These are phyloP conservation scores for Gryganskiella cystojenkinii DNA, from an alignment of 192 early-diverging fungal genomes.

Conservation along the genomic window DNA sequence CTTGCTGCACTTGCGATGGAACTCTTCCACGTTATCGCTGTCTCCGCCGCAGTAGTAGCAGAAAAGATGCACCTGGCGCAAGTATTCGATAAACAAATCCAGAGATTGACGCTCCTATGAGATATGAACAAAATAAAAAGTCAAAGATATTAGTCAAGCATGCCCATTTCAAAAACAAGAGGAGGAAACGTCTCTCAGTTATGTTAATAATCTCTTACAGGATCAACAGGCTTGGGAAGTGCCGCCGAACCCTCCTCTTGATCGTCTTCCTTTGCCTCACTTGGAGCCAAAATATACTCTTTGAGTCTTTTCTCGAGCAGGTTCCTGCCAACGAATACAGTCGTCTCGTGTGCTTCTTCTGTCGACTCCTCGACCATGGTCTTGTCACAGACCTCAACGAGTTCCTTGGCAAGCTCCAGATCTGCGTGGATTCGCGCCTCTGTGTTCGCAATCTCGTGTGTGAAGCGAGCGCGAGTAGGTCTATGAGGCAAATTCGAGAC, in stretches of 20 bases:
- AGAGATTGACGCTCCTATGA: slow-evolving; percentile 55
- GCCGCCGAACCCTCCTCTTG: slow-evolving; percentile 23
- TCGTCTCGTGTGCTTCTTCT: slow-evolving; percentile 21
- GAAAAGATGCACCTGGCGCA: slow-evolving; percentile 91
- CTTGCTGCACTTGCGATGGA: slow-evolving; percentile 76
- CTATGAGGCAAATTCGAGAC: slow-evolving; percentile 27
- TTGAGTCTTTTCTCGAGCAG: slow-evolving; percentile 22
- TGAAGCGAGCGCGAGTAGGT: slow-evolving; percentile 62
- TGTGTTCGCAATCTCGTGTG: slow-evolving; percentile 78
- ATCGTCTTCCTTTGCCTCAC: slow-evolving; percentile 26
- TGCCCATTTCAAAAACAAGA: background rate
- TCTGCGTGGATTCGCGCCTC: slow-evolving; percentile 81
- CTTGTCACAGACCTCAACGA: slow-evolving; percentile 68
- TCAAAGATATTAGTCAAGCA: background rate
- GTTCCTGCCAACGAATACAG: slow-evolving; percentile 19
- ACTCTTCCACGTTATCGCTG: slow-evolving; percentile 86
- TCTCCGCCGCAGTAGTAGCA: slow-evolving; percentile 96
- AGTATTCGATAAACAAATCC: slow-evolving; percentile 87
- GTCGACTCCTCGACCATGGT: slow-evolving; percentile 49
- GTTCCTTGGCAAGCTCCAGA: slow-evolving; percentile 66
- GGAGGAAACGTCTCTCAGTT: background rate
- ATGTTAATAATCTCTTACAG: slow-evolving; percentile 2
- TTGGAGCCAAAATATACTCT: slow-evolving; percentile 22
- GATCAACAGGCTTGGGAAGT: slow-evolving; percentile 13
- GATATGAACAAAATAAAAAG: background rate